Evolutionary conservation across 306 rosid genomes (phyloP), one percentile per base, ranked within the genome.

Genomic region (Potentilla sterilis): DNA sequence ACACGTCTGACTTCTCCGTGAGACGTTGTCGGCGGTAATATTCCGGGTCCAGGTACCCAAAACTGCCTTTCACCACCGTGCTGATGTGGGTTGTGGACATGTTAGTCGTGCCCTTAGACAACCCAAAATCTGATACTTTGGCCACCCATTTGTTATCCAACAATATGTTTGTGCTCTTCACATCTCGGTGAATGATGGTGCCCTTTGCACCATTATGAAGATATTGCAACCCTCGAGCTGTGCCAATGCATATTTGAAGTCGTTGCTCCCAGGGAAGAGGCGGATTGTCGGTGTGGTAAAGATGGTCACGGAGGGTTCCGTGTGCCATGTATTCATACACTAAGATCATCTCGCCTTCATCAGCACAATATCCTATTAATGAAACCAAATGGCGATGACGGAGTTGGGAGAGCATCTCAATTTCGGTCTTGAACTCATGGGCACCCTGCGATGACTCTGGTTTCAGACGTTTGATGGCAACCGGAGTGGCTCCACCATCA

Each of bases 11-110:
- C 65, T 88, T 84, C 19, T 74, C 79, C 0, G 85, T 80, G 3
- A 88, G 75, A 2, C 12, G 75, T n/a, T 70, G 75, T 0, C 61
- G 77, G 1, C 66, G 34, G 28, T 70, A 84, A 57, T 87, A 89
- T 24, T 89, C 86, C 0, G 89, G 89, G 41, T 89, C 88, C 2
- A 89, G 24, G 49, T 84, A 87, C 4, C 89, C 91, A 0, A 77
- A 71, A 4, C 82, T 85, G 2, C 91, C 93, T 76, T 87, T 87
- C 6, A 87, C 87, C 7, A 24, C 40, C 0, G 85, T 87, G 18
- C 75, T 84, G 6, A 87, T 80, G 58, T 81, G 85, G 21, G 81
- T 43, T 18, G 82, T 76, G 4, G 62, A 66, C 34, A 19, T 40
- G 38, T n/a, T 59, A 4, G 32, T 22, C 0, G 82, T 79, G 10